A percentile compares a stretch with the other conserved stretches of the same genome.
These are phyloP conservation scores for Miscanthus lutarioriparius DNA, from an alignment of 176 grass and related monocot genomes.

Conservation along the genomic window DNA sequence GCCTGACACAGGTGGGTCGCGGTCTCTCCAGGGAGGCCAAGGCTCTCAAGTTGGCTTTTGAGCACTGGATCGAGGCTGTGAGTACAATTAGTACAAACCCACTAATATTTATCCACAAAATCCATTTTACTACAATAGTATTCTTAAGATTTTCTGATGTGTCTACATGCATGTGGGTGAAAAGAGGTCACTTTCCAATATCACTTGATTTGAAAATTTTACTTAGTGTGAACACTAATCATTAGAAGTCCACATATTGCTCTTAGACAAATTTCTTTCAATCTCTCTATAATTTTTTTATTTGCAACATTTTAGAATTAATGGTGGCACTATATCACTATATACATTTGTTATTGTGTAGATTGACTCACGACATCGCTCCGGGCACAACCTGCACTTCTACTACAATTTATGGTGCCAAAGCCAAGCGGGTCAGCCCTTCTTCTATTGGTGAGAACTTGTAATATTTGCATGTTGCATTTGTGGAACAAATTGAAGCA, in stretches of 20 bases:
- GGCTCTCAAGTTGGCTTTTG: conserved; percentile 80
- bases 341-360: conserved; percentile 23
- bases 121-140: not conserved
- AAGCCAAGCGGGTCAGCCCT: conserved; percentile 78
- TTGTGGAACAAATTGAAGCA: not conserved
- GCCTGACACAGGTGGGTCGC: conserved; percentile 61
- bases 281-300: not conserved
- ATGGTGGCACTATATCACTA: not conserved
- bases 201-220: not conserved
- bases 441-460: conserved; percentile 94
- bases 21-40: conserved; percentile 65
- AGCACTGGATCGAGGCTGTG: conserved; percentile 97
- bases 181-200: not conserved
- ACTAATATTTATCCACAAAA: too few species aligned
- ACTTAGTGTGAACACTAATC: not conserved
- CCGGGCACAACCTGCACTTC: conserved; percentile 85
- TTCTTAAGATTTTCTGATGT: conserved; percentile 1
- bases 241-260: not conserved
- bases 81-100: conserved; percentile 41
- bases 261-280: not conserved
- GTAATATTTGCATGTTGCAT: not conserved
- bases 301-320: not conserved
- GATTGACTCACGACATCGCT: conserved; percentile 91
- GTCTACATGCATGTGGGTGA: not conserved
- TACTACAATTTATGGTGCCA: conserved; percentile 76